phyloP scores from a whole-genome alignment of 164 flowering plant species.

The Vitis vinifera region DNA sequence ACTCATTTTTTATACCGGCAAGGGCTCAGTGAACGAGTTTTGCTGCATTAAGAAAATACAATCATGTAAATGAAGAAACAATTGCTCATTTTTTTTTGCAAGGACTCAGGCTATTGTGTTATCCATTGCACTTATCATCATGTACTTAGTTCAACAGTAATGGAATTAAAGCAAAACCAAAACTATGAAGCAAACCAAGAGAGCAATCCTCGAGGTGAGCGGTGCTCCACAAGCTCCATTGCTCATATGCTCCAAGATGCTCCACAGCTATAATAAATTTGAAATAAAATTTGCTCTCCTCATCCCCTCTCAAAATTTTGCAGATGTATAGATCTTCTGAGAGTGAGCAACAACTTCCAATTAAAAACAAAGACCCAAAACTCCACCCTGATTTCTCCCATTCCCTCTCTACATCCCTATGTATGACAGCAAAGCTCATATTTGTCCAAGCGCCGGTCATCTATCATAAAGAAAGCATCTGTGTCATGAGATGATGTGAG shows the following conservation, averaged over 20 bases:
- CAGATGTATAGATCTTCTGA: constrained; percentile 60
- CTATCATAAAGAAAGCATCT: constrained; percentile 93
- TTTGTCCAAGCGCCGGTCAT: constrained; percentile 93
- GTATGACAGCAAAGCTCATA: constrained; percentile 91
- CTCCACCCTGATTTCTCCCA: constrained; percentile 75
- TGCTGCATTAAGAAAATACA: constrained; percentile 31
- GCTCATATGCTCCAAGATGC: constrained; percentile 92
- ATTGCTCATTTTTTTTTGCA: not conserved
- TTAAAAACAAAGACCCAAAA: constrained; percentile 51
- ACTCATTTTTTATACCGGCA: constrained; percentile 52
- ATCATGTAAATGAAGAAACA: constrained; percentile 10
- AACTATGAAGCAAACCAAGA: constrained; percentile 93
- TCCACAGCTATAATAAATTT: constrained; percentile 77
- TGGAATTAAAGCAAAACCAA: constrained; percentile 43
- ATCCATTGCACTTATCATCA: constrained; percentile 17
- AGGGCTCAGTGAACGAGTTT: constrained; percentile 1
- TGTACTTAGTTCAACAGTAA: constrained; percentile 24
- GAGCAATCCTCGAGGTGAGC: constrained; percentile 86
- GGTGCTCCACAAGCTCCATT: constrained; percentile 95
- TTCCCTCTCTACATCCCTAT: constrained; percentile 89
- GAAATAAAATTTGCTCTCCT: constrained; percentile 60
- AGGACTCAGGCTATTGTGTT: not conserved
- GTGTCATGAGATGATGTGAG: constrained; percentile 64
- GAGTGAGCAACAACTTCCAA: constrained; percentile 72
- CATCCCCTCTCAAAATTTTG: constrained; percentile 64